A percentile compares a stretch with the other conserved stretches of the same genome.
These are phyloP conservation scores for Blastobotrys arbuscula DNA, from an alignment of 1,139 yeast genomes.

Conservation along the genomic window DNA sequence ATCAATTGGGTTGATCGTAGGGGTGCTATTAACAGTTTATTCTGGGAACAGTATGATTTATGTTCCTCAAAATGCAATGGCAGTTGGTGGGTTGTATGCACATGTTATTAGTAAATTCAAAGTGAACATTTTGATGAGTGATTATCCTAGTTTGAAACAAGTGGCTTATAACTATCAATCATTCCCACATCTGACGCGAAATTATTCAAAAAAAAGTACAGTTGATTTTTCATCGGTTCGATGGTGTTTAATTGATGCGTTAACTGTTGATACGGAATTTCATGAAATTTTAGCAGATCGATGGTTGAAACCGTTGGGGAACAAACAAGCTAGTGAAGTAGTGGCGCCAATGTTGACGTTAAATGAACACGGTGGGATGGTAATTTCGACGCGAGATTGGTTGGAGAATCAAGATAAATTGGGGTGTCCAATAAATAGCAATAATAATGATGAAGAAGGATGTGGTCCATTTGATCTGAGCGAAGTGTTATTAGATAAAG, in stretches of 20 bases:
- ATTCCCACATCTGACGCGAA: constrained; percentile 79
- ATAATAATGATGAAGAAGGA: constrained; percentile 27
- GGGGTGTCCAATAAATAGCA: constrained; percentile 35
- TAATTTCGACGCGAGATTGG: constrained; percentile 89
- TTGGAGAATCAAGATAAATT: constrained; percentile 53
- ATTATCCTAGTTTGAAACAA: constrained; percentile 83
- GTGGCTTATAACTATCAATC: constrained; percentile 92
- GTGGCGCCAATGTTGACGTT: constrained; percentile 86
- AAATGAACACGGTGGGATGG: constrained; percentile 95
- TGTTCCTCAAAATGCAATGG: constrained; percentile 72
- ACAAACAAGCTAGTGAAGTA: constrained; percentile 67
- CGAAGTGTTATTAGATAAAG: constrained; percentile 75
- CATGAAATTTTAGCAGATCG: constrained; percentile 86
- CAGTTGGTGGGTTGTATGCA: constrained; percentile 84
- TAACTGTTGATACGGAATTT: constrained; percentile 93
- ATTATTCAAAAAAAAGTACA: constrained; percentile 66
- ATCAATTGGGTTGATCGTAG: constrained; percentile 81
- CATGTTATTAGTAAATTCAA: constrained; percentile 64
- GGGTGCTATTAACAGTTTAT: constrained; percentile 73
- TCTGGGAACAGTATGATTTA: constrained; percentile 79
- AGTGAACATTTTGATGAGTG: constrained; percentile 73
- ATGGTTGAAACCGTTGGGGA: constrained; percentile 88
- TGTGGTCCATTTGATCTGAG: constrained; percentile 47
- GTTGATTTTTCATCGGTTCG: constrained; percentile 76
- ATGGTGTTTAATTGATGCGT: constrained; percentile 87